Evolutionary conservation across 2,329 filamentous ascomycete species (phyloP), one percentile per base, ranked within the genome.

Genomic region (Penicillium sp.): DNA sequence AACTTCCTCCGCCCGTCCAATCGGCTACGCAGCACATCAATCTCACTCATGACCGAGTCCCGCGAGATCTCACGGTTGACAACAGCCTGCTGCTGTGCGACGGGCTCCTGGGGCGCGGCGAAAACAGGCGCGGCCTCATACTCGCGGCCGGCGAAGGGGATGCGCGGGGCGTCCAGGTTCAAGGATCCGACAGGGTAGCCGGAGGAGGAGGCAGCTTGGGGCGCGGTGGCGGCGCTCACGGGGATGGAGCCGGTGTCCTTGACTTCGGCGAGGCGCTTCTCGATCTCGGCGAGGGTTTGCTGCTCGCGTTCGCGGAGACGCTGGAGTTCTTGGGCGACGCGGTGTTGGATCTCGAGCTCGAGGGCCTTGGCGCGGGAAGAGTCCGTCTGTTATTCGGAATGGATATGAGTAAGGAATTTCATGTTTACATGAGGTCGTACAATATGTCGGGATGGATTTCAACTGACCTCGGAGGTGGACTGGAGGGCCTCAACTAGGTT

Each of bases 301-400:
- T 86, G 80, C 75, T 94, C 89, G 70, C 88, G 82, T 65, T 87
- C 84, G 75, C 89, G 88, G 66, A 97, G 87, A 70, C 88, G 89
- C 78, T 89, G 87, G 68, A 98, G 91, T 80, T 97, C 93, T 71
- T 87, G 84, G 71, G 89, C 87, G 63, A 97, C 92, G 78, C 94
- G 93, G 75, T 87, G 82, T 82, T 97, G 93, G 77, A 97, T 89
- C 71, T 94, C 89, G 65, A 95, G 87, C 81, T 98, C 94, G 77
- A 92, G 82, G 73, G 89, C 83, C 80, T 91, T 91, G 71, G 89
- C 85, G 75, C 94, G 93, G 67, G 92, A 93, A 62, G 89, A 87
- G 81, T 98, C 93, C 79, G 90, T 94, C 94, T 98, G 55, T 55
- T 6, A 40, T 28, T 7, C 26, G 3, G 4, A 62, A 42, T 33